These are phyloP conservation scores for Lagerstroemia speciosa DNA, from an alignment of 345 rosid genomes.

Conservation along the genomic window DNA sequence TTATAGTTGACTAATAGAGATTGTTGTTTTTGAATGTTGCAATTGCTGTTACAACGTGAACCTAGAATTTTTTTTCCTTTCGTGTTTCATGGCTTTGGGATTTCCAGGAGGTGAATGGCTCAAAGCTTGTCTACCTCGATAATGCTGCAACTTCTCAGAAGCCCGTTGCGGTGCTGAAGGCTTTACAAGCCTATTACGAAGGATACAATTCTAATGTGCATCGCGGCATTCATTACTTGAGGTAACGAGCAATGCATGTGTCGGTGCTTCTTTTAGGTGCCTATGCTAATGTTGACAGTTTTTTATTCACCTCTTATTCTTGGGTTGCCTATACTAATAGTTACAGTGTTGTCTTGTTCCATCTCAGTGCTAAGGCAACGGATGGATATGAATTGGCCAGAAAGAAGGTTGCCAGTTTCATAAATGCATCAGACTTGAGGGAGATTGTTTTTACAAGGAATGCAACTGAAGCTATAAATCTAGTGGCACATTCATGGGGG, in stretches of 20 bases:
- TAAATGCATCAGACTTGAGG: constrained; percentile 57
- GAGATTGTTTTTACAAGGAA: constrained; percentile 90
- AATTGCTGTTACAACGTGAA: neutral
- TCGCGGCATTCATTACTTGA: constrained; percentile 73
- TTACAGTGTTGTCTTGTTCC: neutral
- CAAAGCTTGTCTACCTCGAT: constrained; percentile 81
- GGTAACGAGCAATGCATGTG: constrained; percentile 23
- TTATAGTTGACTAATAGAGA: neutral
- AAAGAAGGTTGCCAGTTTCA: constrained; percentile 74
- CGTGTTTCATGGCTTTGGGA: neutral
- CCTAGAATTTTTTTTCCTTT: neutral
- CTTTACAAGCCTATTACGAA: constrained; percentile 65
- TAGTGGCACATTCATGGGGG: constrained; percentile 88
- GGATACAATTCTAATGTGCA: constrained; percentile 83
- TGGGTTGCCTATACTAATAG: neutral
- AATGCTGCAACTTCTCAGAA: constrained; percentile 98
- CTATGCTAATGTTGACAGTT: neutral
- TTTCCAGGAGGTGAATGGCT: constrained; percentile 63
- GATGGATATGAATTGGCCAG: constrained; percentile 86
- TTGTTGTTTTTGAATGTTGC: neutral
- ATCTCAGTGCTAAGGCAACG: constrained; percentile 74
- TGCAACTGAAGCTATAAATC: constrained; percentile 95
- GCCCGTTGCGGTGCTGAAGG: constrained; percentile 59
- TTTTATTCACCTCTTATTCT: neutral
- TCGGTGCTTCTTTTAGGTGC: neutral